Percentiles rank a stretch among this genome's conserved stretches.
Conservation (phyloP, 192 early-diverging fungal genomes). For the Podila epigama region DNA sequence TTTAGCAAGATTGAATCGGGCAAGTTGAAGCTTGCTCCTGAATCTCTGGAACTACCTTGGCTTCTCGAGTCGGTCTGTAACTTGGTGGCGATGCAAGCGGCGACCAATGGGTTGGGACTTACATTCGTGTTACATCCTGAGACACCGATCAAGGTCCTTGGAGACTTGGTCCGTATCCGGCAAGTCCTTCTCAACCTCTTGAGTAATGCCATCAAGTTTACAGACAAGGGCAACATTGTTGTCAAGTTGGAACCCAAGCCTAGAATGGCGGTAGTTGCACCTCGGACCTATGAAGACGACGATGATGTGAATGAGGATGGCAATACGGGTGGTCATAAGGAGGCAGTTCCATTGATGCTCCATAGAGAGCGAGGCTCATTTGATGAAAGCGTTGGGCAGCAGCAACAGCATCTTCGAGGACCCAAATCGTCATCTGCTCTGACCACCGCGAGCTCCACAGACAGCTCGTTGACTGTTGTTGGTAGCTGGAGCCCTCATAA, state of each 20-base stretch:
- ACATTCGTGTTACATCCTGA: conserved; percentile 48
- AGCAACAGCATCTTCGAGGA: no score
- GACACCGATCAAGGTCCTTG: conserved; percentile 51
- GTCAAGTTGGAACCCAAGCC: conserved; percentile 46
- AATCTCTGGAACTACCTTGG: conserved; percentile 65
- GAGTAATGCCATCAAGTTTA: conserved; percentile 67
- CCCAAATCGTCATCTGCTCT: not conserved
- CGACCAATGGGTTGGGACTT: conserved; percentile 24
- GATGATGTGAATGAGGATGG: not conserved
- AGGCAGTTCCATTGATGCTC: not conserved
- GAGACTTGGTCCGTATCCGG: conserved; percentile 60
- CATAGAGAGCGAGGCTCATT: not conserved
- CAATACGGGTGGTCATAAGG: not conserved
- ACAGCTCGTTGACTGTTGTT: not conserved
- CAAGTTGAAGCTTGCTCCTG: conserved; percentile 69
- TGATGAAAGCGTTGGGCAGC: not conserved
- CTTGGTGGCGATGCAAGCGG: conserved; percentile 46
- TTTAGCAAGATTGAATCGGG: conserved; percentile 84
- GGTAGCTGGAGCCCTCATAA: not conserved
- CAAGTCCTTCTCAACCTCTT: conserved; percentile 62
- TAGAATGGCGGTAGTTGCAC: conserved; percentile 1
- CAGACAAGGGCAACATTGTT: conserved; percentile 51
- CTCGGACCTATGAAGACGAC: conserved; percentile 38
- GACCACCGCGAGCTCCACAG: not conserved
- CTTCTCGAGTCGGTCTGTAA: conserved; percentile 48